phyloP scores from a whole-genome alignment of 345 rosid species.

The Dipteronia sinensis region DNA sequence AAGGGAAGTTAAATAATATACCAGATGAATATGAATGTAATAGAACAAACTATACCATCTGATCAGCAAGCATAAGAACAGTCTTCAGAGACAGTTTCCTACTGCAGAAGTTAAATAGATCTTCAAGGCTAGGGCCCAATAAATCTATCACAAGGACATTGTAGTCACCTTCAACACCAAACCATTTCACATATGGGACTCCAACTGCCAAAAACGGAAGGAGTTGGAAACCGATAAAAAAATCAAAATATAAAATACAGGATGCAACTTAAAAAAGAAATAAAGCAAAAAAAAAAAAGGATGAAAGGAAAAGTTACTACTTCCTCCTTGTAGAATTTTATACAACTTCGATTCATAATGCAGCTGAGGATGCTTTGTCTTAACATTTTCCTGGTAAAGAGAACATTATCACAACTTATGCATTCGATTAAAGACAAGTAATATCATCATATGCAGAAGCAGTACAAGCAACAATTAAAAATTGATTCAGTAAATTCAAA shows the following conservation, averaged over 20 bases:
- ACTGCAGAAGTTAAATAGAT: constrained; percentile 84
- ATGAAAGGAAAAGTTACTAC: constrained; percentile 37
- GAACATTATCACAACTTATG: constrained; percentile 11
- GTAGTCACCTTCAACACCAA: constrained; percentile 84
- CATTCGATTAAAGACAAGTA: not conserved
- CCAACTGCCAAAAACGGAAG: constrained; percentile 59
- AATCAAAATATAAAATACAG: no score
- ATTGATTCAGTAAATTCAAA: not conserved
- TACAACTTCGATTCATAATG: constrained; percentile 83
- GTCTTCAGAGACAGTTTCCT: constrained; percentile 87
- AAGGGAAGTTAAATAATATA: constrained; percentile 14
- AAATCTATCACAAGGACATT: constrained; percentile 87
- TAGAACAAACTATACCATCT: constrained; percentile 60
- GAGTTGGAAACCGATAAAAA: not conserved
- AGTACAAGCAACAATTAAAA: not conserved
- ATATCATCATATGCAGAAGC: not conserved
- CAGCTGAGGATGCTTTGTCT: constrained; percentile 93
- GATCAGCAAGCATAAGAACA: constrained; percentile 93
- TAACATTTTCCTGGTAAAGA: constrained; percentile 71
- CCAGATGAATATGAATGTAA: constrained; percentile 10
- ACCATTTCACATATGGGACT: constrained; percentile 81
- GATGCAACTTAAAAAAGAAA: constrained; percentile 1
- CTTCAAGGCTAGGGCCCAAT: constrained; percentile 94
- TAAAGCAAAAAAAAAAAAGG: not conserved
- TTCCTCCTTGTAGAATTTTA: constrained; percentile 93